phyloP scores from a whole-genome alignment of 2,329 filamentous ascomycete species.

The Talaromyces sp. region DNA sequence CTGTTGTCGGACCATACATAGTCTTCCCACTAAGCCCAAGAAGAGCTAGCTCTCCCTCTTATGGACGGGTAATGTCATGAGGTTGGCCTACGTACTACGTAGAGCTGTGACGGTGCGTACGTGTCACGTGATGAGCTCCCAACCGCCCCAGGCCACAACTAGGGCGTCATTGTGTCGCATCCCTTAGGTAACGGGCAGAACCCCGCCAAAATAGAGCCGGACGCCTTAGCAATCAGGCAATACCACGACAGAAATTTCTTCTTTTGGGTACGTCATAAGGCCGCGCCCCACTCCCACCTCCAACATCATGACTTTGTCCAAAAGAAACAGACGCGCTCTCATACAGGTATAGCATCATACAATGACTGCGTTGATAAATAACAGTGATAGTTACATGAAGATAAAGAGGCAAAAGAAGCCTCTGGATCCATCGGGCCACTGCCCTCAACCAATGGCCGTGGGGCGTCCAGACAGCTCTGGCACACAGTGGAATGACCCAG shows the following conservation, averaged over 20 bases:
- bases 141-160: background rate
- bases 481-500: slow-evolving; percentile 37
- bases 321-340: background rate
- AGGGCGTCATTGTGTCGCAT: no score
- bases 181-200: no score
- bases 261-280: background rate
- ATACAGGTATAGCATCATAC: background rate
- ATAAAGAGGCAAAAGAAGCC: slow-evolving; percentile 9
- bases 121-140: no score
- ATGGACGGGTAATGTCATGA: no score
- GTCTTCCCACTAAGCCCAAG: no score
- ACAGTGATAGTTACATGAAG: background rate
- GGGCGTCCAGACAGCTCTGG: slow-evolving; percentile 5
- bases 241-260: background rate
- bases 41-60: no score
- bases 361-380: background rate
- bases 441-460: background rate
- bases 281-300: background rate
- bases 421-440: background rate
- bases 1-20: no score
- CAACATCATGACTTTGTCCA: background rate
- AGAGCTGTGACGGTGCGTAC: no score
- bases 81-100: no score
- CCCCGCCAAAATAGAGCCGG: background rate
- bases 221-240: background rate